These are phyloP conservation scores for Fusarium keratoplasticum DNA, from an alignment of 2,329 filamentous ascomycete species.

Conservation along the genomic window DNA sequence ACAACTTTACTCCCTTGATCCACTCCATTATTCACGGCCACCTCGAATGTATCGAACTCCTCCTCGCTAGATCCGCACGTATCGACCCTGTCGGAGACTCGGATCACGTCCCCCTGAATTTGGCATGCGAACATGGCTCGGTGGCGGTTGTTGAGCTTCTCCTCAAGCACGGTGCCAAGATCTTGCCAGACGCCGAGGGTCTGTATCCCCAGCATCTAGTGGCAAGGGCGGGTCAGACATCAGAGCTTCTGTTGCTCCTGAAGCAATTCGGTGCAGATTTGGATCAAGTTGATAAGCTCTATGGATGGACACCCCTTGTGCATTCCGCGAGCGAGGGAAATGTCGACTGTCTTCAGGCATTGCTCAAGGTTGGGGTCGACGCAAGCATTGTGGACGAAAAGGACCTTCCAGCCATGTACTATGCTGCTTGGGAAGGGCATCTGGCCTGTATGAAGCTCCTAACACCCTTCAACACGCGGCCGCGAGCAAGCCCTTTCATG, in stretches of 20 bases:
- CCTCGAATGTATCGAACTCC: constrained; percentile 80
- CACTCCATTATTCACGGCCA: constrained; percentile 94
- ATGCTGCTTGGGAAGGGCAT: constrained; percentile 97
- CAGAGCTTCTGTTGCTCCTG: constrained; percentile 81
- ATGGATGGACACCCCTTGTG: constrained; percentile 96
- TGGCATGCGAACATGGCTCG: constrained; percentile 94
- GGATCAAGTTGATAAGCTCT: constrained; percentile 93
- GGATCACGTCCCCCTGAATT: constrained; percentile 92
- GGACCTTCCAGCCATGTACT: constrained; percentile 93
- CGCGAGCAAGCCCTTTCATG: constrained; percentile 57
- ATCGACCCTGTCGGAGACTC: constrained; percentile 87
- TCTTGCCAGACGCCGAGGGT: constrained; percentile 95
- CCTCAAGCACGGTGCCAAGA: constrained; percentile 80
- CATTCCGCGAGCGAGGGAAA: constrained; percentile 97
- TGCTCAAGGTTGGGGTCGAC: constrained; percentile 83
- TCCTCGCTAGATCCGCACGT: constrained; percentile 82
- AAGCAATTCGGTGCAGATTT: constrained; percentile 89
- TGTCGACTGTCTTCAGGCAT: constrained; percentile 83
- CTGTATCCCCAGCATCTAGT: constrained; percentile 98
- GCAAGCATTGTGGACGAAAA: constrained; percentile 90
- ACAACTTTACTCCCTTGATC: constrained; percentile 96
- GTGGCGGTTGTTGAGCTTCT: constrained; percentile 86
- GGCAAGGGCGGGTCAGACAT: constrained; percentile 85
- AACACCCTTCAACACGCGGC: constrained; percentile 66
- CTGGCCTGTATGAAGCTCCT: constrained; percentile 93